A percentile compares a stretch with the other conserved stretches of the same genome.
These are phyloP conservation scores for Biscogniauxia marginata DNA, from an alignment of 2,329 filamentous ascomycete genomes.

Conservation along the genomic window DNA sequence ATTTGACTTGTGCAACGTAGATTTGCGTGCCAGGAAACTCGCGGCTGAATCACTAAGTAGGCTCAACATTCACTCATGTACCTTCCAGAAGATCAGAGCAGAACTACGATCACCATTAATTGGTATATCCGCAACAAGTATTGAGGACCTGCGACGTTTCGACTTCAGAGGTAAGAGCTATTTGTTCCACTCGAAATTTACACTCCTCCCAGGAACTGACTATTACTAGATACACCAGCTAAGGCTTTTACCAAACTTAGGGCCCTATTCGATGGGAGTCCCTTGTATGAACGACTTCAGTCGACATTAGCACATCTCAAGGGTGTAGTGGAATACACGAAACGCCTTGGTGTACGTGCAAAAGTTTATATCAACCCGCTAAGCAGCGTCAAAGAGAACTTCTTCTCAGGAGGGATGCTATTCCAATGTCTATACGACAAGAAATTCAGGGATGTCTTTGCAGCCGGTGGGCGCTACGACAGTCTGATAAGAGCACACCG, in stretches of 20 bases:
- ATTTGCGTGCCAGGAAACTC: constrained; percentile 61
- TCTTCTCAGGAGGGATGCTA: constrained; percentile 80
- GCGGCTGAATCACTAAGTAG: constrained; percentile 85
- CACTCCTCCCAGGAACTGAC: constrained; percentile 10
- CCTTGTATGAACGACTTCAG: constrained; percentile 71
- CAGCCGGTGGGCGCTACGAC: constrained; percentile 92
- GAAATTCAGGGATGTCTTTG: constrained; percentile 82
- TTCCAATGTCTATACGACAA: constrained; percentile 90
- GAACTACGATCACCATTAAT: constrained; percentile 80
- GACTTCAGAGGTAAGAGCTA: constrained; percentile 73
- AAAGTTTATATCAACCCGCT: constrained; percentile 85
- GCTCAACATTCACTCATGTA: constrained; percentile 76
- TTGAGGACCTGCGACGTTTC: constrained; percentile 87
- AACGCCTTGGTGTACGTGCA: constrained; percentile 69
- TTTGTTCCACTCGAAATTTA: background rate
- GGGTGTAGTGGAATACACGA: constrained; percentile 73
- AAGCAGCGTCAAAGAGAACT: constrained; percentile 85
- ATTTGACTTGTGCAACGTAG: constrained; percentile 87
- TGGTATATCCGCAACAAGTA: constrained; percentile 81
- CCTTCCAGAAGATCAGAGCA: constrained; percentile 78
- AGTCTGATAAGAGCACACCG: constrained; percentile 80
- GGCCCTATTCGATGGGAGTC: constrained; percentile 59
- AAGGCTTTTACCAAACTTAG: constrained; percentile 60
- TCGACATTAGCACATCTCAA: constrained; percentile 77
- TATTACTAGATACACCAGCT: constrained; percentile 46